Evolutionary conservation across 2,329 filamentous ascomycete species (phyloP).

Genomic region (Colletotrichum abscissum): DNA sequence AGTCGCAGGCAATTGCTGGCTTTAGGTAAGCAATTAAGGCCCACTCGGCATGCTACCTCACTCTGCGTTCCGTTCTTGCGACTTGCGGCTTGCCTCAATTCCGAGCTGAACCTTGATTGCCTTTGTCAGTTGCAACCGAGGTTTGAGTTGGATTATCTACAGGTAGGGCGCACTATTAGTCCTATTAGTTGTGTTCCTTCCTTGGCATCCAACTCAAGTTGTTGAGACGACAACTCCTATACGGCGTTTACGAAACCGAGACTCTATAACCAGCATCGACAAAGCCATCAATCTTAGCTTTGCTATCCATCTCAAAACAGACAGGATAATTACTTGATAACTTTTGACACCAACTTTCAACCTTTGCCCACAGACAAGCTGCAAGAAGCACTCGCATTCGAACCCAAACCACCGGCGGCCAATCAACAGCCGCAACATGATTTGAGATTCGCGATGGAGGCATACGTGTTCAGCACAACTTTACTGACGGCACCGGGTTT

Average conservation of each 20-base stretch:
- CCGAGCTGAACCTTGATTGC: not conserved
- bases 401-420: not conserved
- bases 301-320: not conserved
- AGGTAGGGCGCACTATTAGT: not conserved
- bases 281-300: not conserved
- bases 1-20: constrained; percentile 10
- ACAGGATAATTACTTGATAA: not conserved
- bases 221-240: not conserved
- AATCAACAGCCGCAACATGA: constrained; percentile 5
- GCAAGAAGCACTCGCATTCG: not conserved
- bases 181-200: not conserved
- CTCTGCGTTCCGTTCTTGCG: not conserved
- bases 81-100: not conserved
- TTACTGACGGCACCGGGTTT: constrained; percentile 15
- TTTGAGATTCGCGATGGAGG: constrained; percentile 16
- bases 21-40: not conserved
- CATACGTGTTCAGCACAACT: constrained; percentile 18
- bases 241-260: not conserved
- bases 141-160: not conserved
- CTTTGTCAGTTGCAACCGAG: constrained; percentile 8
- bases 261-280: not conserved
- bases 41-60: constrained; percentile 26
- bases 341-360: not conserved
- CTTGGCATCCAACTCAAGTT: not conserved
- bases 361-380: not conserved